Conservation (phyloP, 2,329 filamentous ascomycete genomes). For the Fusarium agapanthi region DNA sequence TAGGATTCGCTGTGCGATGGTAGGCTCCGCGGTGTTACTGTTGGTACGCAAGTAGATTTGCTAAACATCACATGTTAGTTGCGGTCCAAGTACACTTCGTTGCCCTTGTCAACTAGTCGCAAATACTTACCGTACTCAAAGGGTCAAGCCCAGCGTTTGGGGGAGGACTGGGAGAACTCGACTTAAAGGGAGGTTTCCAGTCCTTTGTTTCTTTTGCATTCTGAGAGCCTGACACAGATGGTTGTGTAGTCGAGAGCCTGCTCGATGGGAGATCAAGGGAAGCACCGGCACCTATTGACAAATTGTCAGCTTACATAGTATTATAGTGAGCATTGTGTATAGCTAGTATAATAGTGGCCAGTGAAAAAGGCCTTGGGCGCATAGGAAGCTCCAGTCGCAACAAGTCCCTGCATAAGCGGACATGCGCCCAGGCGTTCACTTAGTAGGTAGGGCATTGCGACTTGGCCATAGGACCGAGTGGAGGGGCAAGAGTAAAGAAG, state of each 20-base stretch:
- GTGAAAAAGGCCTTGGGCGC: neutral
- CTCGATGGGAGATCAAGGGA: constrained; percentile 38
- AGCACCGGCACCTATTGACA: constrained; percentile 33
- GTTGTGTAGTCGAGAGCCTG: constrained; percentile 41
- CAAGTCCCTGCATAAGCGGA: constrained; percentile 24
- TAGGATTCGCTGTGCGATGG: constrained; percentile 65
- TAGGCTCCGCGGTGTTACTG: constrained; percentile 48
- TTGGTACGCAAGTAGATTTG: constrained; percentile 53
- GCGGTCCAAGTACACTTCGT: neutral
- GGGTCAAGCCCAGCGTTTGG: constrained; percentile 48
- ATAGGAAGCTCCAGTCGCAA: constrained; percentile 9
- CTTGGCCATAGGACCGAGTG: neutral
- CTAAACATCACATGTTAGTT: constrained; percentile 33
- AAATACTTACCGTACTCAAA: constrained; percentile 48
- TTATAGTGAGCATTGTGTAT: neutral
- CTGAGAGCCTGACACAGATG: constrained; percentile 67
- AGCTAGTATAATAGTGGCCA: constrained; percentile 3
- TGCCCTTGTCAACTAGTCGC: neutral
- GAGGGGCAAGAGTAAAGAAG: constrained; percentile 3
- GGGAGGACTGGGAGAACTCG: constrained; percentile 38
- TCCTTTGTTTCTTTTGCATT: constrained; percentile 49
- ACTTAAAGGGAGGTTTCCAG: constrained; percentile 41
- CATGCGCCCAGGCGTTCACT: constrained; percentile 14
- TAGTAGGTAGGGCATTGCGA: constrained; percentile 20
- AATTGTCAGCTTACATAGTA: constrained; percentile 41